Conservation (phyloP, 108 stramenopile species). For the Skeletonema tropicum region DNA sequence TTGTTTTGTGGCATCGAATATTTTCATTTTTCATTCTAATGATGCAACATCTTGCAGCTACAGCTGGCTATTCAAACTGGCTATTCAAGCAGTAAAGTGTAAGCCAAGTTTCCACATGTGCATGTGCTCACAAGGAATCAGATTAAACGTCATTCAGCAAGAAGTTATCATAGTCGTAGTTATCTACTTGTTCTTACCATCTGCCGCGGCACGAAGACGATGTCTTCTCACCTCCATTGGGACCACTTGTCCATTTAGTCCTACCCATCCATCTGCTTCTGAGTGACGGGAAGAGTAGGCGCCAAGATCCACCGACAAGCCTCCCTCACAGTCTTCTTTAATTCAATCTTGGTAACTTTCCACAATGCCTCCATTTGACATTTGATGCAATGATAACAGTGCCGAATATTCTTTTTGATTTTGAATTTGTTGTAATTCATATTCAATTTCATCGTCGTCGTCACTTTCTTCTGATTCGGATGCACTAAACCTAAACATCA, state of each 20-base stretch:
- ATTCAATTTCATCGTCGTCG: slow-evolving; percentile 45
- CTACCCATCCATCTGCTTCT: slow-evolving; percentile 49
- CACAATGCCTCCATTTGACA: slow-evolving; percentile 82
- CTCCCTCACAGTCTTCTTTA: slow-evolving; percentile 65
- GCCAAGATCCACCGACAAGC: slow-evolving; percentile 70
- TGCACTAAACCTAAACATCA: not conserved
- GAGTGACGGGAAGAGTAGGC: not conserved
- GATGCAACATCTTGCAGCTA: no score
- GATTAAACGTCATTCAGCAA: no score
- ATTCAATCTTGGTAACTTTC: slow-evolving; percentile 83
- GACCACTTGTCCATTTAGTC: slow-evolving; percentile 54
- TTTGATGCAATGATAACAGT: slow-evolving; percentile 66
- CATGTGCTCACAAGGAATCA: no score
- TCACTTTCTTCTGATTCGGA: slow-evolving; percentile 4
- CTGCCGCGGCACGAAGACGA: slow-evolving; percentile 72
- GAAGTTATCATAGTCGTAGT: no score
- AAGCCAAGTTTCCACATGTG: no score
- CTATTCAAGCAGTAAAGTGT: no score
- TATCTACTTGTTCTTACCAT: not conserved
- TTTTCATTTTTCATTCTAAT: no score
- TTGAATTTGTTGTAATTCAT: slow-evolving; percentile 52
- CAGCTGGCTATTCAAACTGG: no score
- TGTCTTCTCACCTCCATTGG: slow-evolving; percentile 53
- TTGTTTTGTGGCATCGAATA: no score
- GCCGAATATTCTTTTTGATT: slow-evolving; percentile 58